Evolutionary conservation across 768 basidiomycete species (phyloP), one percentile per base, ranked within the genome.

Genomic region (Punctularia strigosozonata): DNA sequence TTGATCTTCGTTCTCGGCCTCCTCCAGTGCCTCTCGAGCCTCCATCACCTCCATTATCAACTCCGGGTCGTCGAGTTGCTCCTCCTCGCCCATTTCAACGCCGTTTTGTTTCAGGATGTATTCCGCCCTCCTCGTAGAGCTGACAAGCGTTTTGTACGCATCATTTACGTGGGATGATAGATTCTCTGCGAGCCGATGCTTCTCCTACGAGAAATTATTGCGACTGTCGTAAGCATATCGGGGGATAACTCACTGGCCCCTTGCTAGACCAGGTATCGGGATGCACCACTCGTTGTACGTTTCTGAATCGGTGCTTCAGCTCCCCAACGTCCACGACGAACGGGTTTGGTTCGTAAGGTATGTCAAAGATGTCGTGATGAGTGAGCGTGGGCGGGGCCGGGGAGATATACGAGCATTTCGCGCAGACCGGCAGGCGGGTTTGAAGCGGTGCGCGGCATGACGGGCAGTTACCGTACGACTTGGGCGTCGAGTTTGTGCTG

Each of bases 181-280:
- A 10, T 64, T 60, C 34, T 74, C 73, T 0, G 86, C 85, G 15
- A 77, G 53, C 12, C 68, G 65, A 50, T 72, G 69, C 42, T 74
- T 69, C 41, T 64, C 61, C 79, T 80, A 42, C 4, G 13, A 39
- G 32, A n/a, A 26, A 24, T 7, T 18, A 14, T 33, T 38, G 39
- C 22, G n/a, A 43, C 33, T 42, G 17, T 60, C 31, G 36, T 40
- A 19, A 12, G 2, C 6, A 15, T 7, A 32, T 13, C 24, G 5
- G 35, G 28, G 7, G 42, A 38, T 3, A 57, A 51, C 58, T 38
- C 46, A 82, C 84, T 43, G 69, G 57, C 40, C 76, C 75, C 50
- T 73, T 69, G 22, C 75, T 70, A 24, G 77, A 70, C 81, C 85
- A 94, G 10, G 77, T 68, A 55, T 97, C 91, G 0, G 91, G 91